Percentiles rank a stretch among this genome's conserved stretches.
phyloP scores from a whole-genome alignment of 2,329 filamentous ascomycete species.

The Pyrenophora tritici-repentis region DNA sequence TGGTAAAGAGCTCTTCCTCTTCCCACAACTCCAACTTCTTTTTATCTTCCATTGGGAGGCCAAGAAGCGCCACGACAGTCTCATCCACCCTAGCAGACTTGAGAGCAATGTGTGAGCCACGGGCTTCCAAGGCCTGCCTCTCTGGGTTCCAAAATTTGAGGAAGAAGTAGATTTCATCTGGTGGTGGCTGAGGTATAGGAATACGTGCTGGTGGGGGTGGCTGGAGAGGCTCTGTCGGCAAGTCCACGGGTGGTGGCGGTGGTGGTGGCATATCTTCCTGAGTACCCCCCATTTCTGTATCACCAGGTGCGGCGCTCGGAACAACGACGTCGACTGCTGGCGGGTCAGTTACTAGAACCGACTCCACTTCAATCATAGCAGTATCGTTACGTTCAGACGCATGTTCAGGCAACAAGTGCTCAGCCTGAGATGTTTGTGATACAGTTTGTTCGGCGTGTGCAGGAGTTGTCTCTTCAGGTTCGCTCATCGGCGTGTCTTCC shows the following conservation, averaged over 20 bases:
- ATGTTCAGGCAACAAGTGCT: neutral
- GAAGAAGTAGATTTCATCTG: conserved; percentile 49
- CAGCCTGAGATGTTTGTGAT: conserved; percentile 8
- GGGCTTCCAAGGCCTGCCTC: conserved; percentile 40
- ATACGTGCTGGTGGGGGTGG: conserved; percentile 27
- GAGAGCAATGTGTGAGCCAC: conserved; percentile 39
- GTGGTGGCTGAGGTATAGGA: conserved; percentile 28
- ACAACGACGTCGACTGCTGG: conserved; percentile 30
- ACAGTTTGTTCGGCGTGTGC: conserved; percentile 6
- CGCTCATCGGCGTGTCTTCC: conserved; percentile 49
- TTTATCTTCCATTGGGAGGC: conserved; percentile 38
- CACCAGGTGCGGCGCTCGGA: conserved; percentile 20
- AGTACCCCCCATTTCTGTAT: conserved; percentile 47
- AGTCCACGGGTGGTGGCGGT: conserved; percentile 20
- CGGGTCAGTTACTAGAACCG: conserved; percentile 21
- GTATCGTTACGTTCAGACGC: conserved; percentile 21
- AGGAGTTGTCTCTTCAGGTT: conserved; percentile 36
- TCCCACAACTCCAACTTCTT: conserved; percentile 58
- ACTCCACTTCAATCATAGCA: conserved; percentile 31
- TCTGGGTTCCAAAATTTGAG: conserved; percentile 48
- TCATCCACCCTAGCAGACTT: conserved; percentile 43
- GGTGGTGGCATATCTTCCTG: conserved; percentile 38
- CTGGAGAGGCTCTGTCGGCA: conserved; percentile 20
- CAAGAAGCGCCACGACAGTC: conserved; percentile 37
- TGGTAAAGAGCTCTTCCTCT: conserved; percentile 46